Base-by-base conservation (phyloP, 768 basidiomycete genomes). In the Rhizopogon salebrosus region DNA sequence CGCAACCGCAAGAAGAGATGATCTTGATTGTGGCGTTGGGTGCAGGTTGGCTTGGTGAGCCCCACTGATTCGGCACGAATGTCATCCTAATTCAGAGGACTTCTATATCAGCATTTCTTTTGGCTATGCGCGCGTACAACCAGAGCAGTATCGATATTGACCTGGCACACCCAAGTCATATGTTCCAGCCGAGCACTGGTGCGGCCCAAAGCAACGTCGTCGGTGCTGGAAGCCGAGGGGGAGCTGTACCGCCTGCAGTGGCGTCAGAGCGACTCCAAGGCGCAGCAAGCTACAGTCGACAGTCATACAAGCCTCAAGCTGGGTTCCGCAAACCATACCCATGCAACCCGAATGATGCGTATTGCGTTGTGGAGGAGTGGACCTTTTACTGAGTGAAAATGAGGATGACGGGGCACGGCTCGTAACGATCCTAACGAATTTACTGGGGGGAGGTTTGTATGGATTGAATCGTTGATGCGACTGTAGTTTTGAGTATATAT, bases 311-410 rank as follows among this genome's bases (percentile, higher is more conserved):
- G 59, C 13, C 62, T 58, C 37, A 68, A 54, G 55, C 61, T 11
- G 60, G 70, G 65, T 68, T 63, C 56, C 61, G 65, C 22, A 68
- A 55, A 59, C 79, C 80, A 31, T 75, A 76, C 56, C 79, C 80
- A 2, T 89, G 88, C 67, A 70, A 71, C 51, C 71, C 72, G 40
- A 80, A 83, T 55, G 83, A 82, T 54, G 70, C 74, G 34, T 83
- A 86, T 58, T 90, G 88, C 61, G 74, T 88, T 26, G 78, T 84
- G 10, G 88, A 90, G 58, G 86, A 88, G 64, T 87, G 79, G 75
- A 77, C 72, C 14, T 82, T 75, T 63, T 81, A 68, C 37, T 68
- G 51, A 70, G 46, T 43, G 18, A n/a, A 18, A 27, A 54, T 34
- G 14, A 26, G 5, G 29, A 38, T 41, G 16, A 29, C 27, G 9